Evolutionary conservation across 208 protist genomes (phyloP), one percentile per base, ranked within the genome.

Genomic region (Trypanosoma melophagium): DNA sequence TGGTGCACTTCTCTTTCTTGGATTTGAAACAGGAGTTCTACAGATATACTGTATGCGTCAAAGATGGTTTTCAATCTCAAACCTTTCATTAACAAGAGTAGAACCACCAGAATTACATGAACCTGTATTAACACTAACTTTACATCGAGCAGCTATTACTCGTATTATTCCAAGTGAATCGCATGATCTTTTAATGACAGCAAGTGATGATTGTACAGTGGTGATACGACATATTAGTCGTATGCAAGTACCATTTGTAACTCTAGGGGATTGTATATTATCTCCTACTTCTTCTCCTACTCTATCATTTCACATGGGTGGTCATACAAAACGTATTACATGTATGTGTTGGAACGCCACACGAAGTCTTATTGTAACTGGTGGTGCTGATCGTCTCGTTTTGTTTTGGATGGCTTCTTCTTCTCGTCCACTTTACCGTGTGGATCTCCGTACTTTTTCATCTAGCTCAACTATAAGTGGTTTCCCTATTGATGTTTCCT

Each of bases 1-100:
- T 44, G 79, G 76, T 17, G 74, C 68, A 8, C 86, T 86, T 61
- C 66, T 93, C 7, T 45, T 94, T 7, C 52, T 93, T 31, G 91
- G 91, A 38, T 96, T 92, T 58, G 83, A 87, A 24, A 83, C 85
- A 19, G 87, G 87, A 22, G 71, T 87, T 1, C 24, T 96, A 50
- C 87, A 94, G 74, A 62, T 80, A 31, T 96, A 89, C 60, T 66
- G 60, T 52, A 69, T 96, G 40, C 77, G 68, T 41, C n/a, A 55
- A 21, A 65, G 74, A 41, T 94, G 87, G 84, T 96, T 96, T 57
- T 64, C 76, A 7, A 66, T 87, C 13, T 69, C 59, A 13, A 76
- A 83, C 44, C 47, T 82, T 42, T 81, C 80, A 24, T 61, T 74
- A n/a, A 84, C 81, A 45, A 72, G 89, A 13, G 75, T 88, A 21